Conservation (phyloP, 805 yeast species). For the Metschnikowia noctiluminum region DNA sequence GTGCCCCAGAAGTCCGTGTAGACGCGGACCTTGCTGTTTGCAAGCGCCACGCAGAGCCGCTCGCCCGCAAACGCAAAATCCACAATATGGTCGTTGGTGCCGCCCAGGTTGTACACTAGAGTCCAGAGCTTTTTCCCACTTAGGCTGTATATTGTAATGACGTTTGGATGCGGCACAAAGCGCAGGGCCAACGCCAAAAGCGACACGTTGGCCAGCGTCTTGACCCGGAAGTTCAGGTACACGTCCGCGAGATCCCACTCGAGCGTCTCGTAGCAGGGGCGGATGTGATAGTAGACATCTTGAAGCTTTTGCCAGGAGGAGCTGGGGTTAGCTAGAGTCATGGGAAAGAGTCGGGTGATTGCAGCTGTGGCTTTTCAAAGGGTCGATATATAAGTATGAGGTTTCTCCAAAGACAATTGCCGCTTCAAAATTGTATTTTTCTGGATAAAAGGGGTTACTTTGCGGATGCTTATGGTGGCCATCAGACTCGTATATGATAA, state of each 20-base stretch:
- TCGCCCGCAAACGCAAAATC: constrained; percentile 52
- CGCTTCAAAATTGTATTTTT: neutral
- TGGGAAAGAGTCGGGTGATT: neutral
- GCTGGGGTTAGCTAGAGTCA: constrained; percentile 34
- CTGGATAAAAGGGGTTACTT: neutral
- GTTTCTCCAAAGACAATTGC: neutral
- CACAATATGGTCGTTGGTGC: constrained; percentile 49
- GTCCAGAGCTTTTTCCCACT: constrained; percentile 36
- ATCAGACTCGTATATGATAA: no score
- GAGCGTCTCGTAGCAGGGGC: constrained; percentile 52
- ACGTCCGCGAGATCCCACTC: constrained; percentile 47
- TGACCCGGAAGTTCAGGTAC: constrained; percentile 39
- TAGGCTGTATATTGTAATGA: constrained; percentile 35
- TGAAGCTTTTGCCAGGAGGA: constrained; percentile 76
- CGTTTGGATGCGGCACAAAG: constrained; percentile 32
- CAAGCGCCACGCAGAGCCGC: constrained; percentile 53
- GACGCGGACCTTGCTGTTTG: constrained; percentile 49
- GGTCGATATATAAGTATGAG: neutral
- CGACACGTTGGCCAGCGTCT: constrained; percentile 52
- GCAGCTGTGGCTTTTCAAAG: neutral
- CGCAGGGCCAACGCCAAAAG: constrained; percentile 50
- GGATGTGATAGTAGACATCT: constrained; percentile 61
- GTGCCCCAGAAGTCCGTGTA: constrained; percentile 67
- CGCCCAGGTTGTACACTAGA: constrained; percentile 31
- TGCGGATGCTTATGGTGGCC: no score